Conservation (phyloP, 1,139 yeast species). For the Candida glucosophila region DNA sequence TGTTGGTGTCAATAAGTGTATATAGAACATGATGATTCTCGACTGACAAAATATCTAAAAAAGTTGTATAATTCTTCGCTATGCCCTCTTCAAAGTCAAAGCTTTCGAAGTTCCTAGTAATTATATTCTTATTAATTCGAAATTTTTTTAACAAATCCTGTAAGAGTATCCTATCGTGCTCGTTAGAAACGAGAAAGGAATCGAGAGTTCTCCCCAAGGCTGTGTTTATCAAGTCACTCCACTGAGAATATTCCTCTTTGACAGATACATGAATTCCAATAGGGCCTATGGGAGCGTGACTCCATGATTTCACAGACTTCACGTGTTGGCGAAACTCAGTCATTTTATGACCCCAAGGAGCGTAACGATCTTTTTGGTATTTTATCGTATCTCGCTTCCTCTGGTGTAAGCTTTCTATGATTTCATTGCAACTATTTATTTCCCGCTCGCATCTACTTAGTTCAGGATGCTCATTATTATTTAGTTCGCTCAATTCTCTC, state of each 20-base stretch:
- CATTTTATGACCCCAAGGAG: slow-evolving; percentile 44
- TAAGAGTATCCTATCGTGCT: slow-evolving; percentile 49
- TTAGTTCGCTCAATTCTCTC: slow-evolving; percentile 3
- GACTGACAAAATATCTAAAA: slow-evolving; percentile 57
- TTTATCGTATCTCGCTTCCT: slow-evolving; percentile 11
- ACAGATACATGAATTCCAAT: slow-evolving; percentile 57
- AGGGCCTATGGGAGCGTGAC: slow-evolving; percentile 70
- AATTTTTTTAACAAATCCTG: slow-evolving; percentile 29
- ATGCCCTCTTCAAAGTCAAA: slow-evolving; percentile 41
- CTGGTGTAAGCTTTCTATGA: slow-evolving; percentile 7
- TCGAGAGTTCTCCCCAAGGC: slow-evolving; percentile 38
- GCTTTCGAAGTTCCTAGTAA: slow-evolving; percentile 47
- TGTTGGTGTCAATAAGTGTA: slow-evolving; percentile 56
- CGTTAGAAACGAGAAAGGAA: slow-evolving; percentile 61
- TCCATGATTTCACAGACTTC: slow-evolving; percentile 27
- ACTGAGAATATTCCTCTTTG: slow-evolving; percentile 44
- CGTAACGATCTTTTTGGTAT: slow-evolving; percentile 20
- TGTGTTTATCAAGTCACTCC: slow-evolving; percentile 58
- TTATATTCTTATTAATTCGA: slow-evolving; percentile 26
- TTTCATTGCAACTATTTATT: slow-evolving; percentile 4
- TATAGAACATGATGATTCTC: slow-evolving; percentile 46
- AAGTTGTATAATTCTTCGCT: slow-evolving; percentile 27
- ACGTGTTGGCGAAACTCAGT: slow-evolving; percentile 35
- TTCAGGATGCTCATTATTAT: slow-evolving; percentile 3
- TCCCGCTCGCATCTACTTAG: slow-evolving; percentile 6